phyloP scores from a whole-genome alignment of 208 protist species.

The Acanthamoeba lenticulata region DNA sequence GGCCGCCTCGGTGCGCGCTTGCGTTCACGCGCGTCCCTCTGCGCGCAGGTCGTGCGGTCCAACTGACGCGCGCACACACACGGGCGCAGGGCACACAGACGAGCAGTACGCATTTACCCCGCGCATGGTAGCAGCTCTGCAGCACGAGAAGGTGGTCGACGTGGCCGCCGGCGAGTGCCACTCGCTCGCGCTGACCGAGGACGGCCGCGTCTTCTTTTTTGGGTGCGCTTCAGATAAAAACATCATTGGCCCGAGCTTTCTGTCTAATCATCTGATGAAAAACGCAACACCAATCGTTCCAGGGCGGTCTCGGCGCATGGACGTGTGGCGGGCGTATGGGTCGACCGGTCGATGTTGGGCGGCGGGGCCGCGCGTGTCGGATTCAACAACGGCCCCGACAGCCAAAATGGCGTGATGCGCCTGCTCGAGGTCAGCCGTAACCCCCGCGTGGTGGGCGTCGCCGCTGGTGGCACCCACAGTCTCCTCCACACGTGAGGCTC shows the following conservation, averaged over 20 bases:
- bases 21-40: neutral
- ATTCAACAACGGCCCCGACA: no score
- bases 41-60: neutral
- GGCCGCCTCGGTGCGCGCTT: neutral
- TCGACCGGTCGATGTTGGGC: neutral
- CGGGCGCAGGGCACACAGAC: neutral
- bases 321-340: neutral
- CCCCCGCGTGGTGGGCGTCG: neutral
- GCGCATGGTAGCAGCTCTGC: neutral
- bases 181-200: neutral
- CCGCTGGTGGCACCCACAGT: neutral
- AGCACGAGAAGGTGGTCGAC: neutral
- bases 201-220: neutral
- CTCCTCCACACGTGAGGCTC: neutral
- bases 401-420: no score
- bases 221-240: neutral
- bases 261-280: neutral
- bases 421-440: neutral
- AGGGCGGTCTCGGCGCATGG: neutral
- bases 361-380: no score
- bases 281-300: neutral
- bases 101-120: neutral
- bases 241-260: neutral
- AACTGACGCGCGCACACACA: neutral
- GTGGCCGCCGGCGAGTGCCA: neutral